Evolutionary conservation across 495 filamentous ascomycete species (phyloP), one percentile per base, ranked within the genome.

Genomic region (Podospora sp.): DNA sequence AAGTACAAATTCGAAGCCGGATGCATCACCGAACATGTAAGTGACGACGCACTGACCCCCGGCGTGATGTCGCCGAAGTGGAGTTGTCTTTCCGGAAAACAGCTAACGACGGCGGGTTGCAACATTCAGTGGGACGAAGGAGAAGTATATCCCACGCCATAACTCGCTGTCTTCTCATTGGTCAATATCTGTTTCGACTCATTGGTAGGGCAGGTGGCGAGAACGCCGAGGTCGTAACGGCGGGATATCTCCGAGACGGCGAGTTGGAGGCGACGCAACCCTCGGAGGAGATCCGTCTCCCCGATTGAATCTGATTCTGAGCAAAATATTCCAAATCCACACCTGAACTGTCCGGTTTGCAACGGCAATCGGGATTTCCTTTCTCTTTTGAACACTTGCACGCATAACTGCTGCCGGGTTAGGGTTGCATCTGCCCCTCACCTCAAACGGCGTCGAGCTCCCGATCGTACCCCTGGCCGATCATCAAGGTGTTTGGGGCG

Each of bases 21-120:
- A 14, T 77, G 75, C 62, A 77, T 77, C 69, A 72, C 66, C 63
- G 75, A 76, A 60, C 75, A 76, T 71, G 75, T 77, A 22, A 56
- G 25, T 24, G 6, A 18, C 6, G 16, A 6, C 18, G 50, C 50
- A 56, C 21, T 20, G 52, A 56, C 21, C 25, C 18, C 18, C 52
- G 52, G 21, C 9, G 7, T 22, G 25, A 20, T 46, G 40, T 46
- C 40, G 40, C 40, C 52, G 25, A 56, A 18, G 40, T 46, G 40
- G 40, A 46, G 40, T 46, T 24, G 52, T 56, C 14, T 12, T 46
- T 14, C 40, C 16, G 5, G 12, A 18, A 6, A 46, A 46, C 5
- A 46, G 40, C 40, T 46, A 18, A 46, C 40, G 16, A 46, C 16
- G 11, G 40, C 40, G 40, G 40, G 40, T 46, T 46, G 40, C 40